A percentile compares a stretch with the other conserved stretches of the same genome.
Evolutionary conservation across 345 rosid species (phyloP).

Genomic region (Rhizophora mangle): DNA sequence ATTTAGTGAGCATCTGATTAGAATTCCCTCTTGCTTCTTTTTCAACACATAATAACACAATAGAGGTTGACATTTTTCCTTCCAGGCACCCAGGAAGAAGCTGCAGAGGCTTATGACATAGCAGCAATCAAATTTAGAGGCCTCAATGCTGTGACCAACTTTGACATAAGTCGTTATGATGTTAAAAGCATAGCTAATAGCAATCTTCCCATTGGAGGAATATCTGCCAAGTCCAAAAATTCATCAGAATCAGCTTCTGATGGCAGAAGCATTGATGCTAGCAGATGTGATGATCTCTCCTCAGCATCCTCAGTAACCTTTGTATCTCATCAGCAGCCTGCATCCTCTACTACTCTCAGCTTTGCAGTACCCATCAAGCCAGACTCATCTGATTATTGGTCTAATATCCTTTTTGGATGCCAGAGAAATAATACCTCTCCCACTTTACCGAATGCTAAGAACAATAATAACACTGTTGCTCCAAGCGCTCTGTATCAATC

Average conservation of each 20-base stretch:
- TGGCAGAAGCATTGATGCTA: slow-evolving; percentile 37
- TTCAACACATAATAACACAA: no score
- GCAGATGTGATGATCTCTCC: slow-evolving; percentile 46
- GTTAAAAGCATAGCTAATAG: slow-evolving; percentile 80
- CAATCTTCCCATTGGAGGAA: slow-evolving; percentile 84
- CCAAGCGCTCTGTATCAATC: slow-evolving; percentile 17
- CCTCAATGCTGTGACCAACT: slow-evolving; percentile 83
- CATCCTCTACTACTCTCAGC: slow-evolving; percentile 24
- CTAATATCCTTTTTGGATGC: slow-evolving; percentile 38
- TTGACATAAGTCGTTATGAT: slow-evolving; percentile 88
- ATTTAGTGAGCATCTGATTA: slow-evolving; percentile 53
- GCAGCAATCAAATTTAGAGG: slow-evolving; percentile 94
- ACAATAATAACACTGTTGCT: slow-evolving; percentile 1
- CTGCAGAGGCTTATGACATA: slow-evolving; percentile 64
- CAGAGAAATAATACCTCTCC: background rate
- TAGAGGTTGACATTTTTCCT: background rate
- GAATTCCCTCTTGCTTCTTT: background rate
- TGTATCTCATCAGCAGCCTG: slow-evolving; percentile 23
- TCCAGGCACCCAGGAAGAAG: slow-evolving; percentile 86
- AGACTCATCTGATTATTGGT: slow-evolving; percentile 64
- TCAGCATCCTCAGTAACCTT: slow-evolving; percentile 49
- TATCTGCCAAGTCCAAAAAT: slow-evolving; percentile 39
- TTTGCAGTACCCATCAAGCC: slow-evolving; percentile 57
- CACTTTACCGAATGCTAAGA: slow-evolving; percentile 14
- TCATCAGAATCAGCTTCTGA: slow-evolving; percentile 45